Conservation (phyloP, 139 green algal genomes). For the Dunaliella sp. region DNA sequence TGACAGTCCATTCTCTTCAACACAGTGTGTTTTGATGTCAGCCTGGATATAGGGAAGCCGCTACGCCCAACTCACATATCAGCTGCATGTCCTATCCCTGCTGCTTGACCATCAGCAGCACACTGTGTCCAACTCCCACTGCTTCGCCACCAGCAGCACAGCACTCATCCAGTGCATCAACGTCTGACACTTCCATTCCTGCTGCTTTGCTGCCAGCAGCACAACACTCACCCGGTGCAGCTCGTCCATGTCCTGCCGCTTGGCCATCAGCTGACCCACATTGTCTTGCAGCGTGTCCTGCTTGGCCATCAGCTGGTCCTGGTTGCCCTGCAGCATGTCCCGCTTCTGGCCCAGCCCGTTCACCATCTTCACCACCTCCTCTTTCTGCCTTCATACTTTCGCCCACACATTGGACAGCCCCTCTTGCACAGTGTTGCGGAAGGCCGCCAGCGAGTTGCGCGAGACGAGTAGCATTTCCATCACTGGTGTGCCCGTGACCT, state of each 20-base stretch:
- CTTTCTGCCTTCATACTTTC: slow-evolving; percentile 42
- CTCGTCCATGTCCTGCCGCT: slow-evolving; percentile 33
- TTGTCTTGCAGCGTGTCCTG: slow-evolving; percentile 37
- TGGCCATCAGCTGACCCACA: slow-evolving; percentile 15
- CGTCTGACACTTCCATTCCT: background rate
- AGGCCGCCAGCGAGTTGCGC: slow-evolving; percentile 17
- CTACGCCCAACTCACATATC: background rate
- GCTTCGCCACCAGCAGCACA: background rate
- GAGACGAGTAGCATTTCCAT: slow-evolving; percentile 41
- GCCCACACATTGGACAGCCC: slow-evolving; percentile 40
- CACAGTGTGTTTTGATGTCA: no score
- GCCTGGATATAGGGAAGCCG: no score
- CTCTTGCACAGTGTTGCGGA: slow-evolving; percentile 25
- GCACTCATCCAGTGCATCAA: background rate
- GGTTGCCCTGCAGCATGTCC: slow-evolving; percentile 27
- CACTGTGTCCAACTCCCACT: background rate
- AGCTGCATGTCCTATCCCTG: background rate
- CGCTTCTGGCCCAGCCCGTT: slow-evolving; percentile 25
- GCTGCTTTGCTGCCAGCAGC: no score
- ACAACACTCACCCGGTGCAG: slow-evolving; percentile 22
- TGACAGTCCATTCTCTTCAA: no score
- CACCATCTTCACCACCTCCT: slow-evolving; percentile 33
- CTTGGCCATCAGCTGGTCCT: slow-evolving; percentile 32
- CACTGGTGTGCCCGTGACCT: slow-evolving; percentile 20
- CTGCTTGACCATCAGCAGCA: background rate